Conservation (phyloP, 2,329 filamentous ascomycete genomes). For the Diaporthe helianthi region DNA sequence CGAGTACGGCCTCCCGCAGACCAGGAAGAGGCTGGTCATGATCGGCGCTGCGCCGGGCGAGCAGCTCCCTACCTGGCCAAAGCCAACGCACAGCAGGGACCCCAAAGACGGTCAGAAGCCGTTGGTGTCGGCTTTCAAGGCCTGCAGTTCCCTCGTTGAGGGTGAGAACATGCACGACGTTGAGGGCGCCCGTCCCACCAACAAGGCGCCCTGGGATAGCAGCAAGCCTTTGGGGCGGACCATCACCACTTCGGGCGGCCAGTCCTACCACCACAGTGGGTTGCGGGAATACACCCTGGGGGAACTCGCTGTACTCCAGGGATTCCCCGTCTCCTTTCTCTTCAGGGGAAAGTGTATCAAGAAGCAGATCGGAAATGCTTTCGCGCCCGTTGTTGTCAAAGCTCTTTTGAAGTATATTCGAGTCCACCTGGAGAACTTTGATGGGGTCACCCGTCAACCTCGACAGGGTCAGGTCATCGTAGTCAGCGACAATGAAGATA, state of each 20-base stretch:
- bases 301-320: conserved; percentile 74
- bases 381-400: conserved; percentile 67
- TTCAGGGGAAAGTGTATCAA: conserved; percentile 60
- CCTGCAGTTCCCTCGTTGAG: conserved; percentile 46
- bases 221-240: conserved; percentile 58
- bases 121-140: conserved; percentile 54
- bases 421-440: conserved; percentile 52
- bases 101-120: conserved; percentile 46
- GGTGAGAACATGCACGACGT: conserved; percentile 49
- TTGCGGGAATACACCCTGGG: conserved; percentile 67
- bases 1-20: conserved; percentile 59
- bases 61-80: conserved; percentile 69
- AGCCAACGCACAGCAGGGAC: conserved; percentile 61
- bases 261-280: conserved; percentile 72
- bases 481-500: conserved; percentile 22
- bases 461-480: neutral
- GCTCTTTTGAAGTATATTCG: conserved; percentile 58
- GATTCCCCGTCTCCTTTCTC: conserved; percentile 67
- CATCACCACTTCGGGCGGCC: conserved; percentile 70
- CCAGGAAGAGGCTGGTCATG: conserved; percentile 60
- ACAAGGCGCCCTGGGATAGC: conserved; percentile 51
- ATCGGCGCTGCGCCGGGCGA: conserved; percentile 74
- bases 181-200: conserved; percentile 34
- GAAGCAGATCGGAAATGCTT: conserved; percentile 80
- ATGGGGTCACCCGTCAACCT: conserved; percentile 43